phyloP scores from a whole-genome alignment of 768 basidiomycete species.

The Solioccasus polychromus region DNA sequence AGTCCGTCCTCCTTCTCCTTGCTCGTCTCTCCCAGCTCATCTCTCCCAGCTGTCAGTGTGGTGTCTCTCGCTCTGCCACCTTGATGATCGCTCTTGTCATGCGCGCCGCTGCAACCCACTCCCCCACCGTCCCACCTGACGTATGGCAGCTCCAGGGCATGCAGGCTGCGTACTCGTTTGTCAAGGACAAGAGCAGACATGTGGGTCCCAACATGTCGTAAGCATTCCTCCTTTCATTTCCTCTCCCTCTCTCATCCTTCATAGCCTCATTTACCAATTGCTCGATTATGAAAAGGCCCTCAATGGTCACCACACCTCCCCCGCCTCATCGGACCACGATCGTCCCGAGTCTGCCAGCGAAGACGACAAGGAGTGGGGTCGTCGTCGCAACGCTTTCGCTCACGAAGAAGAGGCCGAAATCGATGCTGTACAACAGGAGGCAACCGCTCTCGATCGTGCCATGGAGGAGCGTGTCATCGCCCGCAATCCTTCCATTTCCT shows the following conservation, averaged over 20 bases:
- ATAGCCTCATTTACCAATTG: conserved; percentile 88
- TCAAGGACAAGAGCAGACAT: conserved; percentile 85
- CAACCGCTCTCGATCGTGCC: conserved; percentile 78
- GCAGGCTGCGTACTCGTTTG: conserved; percentile 87
- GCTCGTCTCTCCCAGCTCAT: conserved; percentile 13
- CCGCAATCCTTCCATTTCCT: conserved; percentile 68
- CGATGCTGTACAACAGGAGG: conserved; percentile 66
- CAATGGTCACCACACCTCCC: conserved; percentile 47
- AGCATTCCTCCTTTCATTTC: conserved; percentile 37
- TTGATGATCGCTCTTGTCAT: conserved; percentile 89
- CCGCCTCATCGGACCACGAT: conserved; percentile 52
- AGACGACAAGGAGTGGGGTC: conserved; percentile 81
- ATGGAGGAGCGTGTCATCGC: conserved; percentile 83
- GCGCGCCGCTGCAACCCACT: conserved; percentile 78
- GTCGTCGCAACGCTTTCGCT: conserved; percentile 53
- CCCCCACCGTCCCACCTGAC: conserved; percentile 65
- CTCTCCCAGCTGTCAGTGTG: conserved; percentile 80
- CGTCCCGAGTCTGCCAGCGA: conserved; percentile 51
- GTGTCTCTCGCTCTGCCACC: conserved; percentile 88
- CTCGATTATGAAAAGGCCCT: conserved; percentile 85
- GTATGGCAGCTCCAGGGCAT: conserved; percentile 81
- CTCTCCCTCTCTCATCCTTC: conserved; percentile 21
- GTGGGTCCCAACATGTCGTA: conserved; percentile 95
- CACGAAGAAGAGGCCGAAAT: conserved; percentile 47
- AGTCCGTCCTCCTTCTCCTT: conserved; percentile 51